Evolutionary conservation across 306 rosid genomes (phyloP).

Genomic region (Cucurbita ficifolia): DNA sequence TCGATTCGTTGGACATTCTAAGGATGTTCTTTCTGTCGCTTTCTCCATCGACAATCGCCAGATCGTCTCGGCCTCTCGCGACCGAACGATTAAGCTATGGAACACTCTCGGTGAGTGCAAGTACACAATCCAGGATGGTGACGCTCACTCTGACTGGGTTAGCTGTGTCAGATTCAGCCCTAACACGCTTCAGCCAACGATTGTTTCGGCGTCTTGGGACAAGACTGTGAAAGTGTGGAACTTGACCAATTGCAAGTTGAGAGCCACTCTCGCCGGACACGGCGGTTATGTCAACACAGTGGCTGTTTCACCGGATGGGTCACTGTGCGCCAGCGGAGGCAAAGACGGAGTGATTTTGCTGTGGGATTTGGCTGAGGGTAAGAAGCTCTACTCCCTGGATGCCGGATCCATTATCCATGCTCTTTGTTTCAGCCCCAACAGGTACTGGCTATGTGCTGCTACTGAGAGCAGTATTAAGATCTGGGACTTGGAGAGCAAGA

Average conservation of each 20-base stretch:
- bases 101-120: conserved; percentile 95
- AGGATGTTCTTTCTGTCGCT: conserved; percentile 86
- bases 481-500: conserved; percentile 99
- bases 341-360: conserved; percentile 76
- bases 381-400: conserved; percentile 66
- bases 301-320: conserved; percentile 95
- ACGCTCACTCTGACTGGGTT: conserved; percentile 81
- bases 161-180: conserved; percentile 86
- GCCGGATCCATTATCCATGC: conserved; percentile 36
- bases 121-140: conserved; percentile 70
- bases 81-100: conserved; percentile 93
- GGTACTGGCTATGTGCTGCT: conserved; percentile 98
- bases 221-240: conserved; percentile 81
- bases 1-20: conserved; percentile 86
- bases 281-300: conserved; percentile 80
- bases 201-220: conserved; percentile 76
- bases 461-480: conserved; percentile 91
- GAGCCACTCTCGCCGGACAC: conserved; percentile 60
- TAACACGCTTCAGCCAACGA: conserved; percentile 47
- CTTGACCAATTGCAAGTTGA: conserved; percentile 66
- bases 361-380: conserved; percentile 98
- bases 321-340: conserved; percentile 87
- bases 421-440: conserved; percentile 86
- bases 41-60: conserved; percentile 95
- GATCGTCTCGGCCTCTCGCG: conserved; percentile 96